phyloP scores from a whole-genome alignment of 2,329 filamentous ascomycete genomes.

The Acephala macrosclerotiorum region DNA sequence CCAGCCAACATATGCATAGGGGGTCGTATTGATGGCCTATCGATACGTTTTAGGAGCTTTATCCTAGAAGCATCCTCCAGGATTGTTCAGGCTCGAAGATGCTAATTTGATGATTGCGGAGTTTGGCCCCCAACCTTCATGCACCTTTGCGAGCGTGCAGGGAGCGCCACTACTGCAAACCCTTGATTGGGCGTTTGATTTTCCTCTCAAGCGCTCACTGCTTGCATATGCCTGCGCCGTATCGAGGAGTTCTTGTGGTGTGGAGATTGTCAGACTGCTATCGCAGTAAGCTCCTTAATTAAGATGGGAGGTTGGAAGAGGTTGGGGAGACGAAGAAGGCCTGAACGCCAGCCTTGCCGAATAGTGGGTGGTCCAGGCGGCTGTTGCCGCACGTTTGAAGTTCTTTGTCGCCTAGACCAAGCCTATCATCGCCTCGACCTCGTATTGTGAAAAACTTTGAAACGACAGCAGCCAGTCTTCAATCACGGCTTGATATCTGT shows the following conservation, averaged over 20 bases:
- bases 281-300: background rate
- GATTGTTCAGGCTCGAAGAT: background rate
- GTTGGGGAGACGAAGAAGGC: background rate
- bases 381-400: background rate
- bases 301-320: background rate
- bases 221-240: background rate
- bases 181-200: background rate
- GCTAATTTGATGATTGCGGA: conserved; percentile 2
- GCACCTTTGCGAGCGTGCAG: background rate
- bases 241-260: background rate
- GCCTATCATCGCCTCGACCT: background rate
- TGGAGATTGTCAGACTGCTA: background rate
- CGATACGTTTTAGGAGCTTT: background rate
- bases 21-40: background rate
- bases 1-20: background rate
- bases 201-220: background rate
- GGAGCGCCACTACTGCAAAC: background rate
- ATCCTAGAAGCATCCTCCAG: background rate
- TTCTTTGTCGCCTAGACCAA: background rate
- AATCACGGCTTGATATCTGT: background rate
- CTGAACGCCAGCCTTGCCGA: background rate
- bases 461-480: background rate
- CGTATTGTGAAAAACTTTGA: background rate
- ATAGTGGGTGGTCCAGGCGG: background rate
- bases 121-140: conserved; percentile 4